A percentile compares a stretch with the other conserved stretches of the same genome.
phyloP scores from a whole-genome alignment of 208 protist genomes.

The Acanthamoeba healyi region DNA sequence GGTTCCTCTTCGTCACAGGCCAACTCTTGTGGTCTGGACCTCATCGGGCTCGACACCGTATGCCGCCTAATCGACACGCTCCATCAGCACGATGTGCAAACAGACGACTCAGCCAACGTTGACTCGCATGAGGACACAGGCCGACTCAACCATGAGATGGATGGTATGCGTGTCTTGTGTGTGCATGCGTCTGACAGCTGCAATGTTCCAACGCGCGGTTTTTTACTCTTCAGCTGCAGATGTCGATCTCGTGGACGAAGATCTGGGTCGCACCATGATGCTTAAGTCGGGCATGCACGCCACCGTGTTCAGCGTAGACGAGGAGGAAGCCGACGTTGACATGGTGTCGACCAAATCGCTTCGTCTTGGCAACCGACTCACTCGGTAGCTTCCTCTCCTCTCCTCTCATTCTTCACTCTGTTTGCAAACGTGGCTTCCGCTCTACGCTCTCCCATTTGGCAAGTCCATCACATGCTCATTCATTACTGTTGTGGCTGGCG shows the following conservation, averaged over 20 bases:
- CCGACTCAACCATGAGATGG: not conserved
- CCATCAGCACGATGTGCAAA: conserved; percentile 28
- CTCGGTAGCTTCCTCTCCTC: not conserved
- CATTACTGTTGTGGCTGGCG: not conserved
- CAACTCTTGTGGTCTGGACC: not conserved
- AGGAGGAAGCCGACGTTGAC: not conserved
- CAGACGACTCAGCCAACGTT: not conserved
- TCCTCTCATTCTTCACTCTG: too few relatives aligned
- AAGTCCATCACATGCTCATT: too few relatives aligned
- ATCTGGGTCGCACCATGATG: conserved; percentile 1
- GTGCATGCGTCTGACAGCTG: not conserved
- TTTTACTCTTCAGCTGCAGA: not conserved
- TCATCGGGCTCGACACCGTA: not conserved
- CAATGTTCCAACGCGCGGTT: not conserved
- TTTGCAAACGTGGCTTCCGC: too few relatives aligned
- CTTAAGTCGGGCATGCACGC: conserved; percentile 25
- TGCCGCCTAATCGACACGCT: conserved; percentile 29
- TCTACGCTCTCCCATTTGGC: too few relatives aligned
- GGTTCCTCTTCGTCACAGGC: not conserved
- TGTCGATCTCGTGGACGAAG: conserved; percentile 41
- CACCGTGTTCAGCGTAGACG: conserved; percentile 43
- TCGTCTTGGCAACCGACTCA: not conserved
- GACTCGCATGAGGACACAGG: not conserved
- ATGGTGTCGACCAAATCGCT: not conserved
- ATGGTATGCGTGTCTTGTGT: not conserved